These are phyloP conservation scores for Backusella circina DNA, from an alignment of 192 early-diverging fungal genomes.

Conservation along the genomic window DNA sequence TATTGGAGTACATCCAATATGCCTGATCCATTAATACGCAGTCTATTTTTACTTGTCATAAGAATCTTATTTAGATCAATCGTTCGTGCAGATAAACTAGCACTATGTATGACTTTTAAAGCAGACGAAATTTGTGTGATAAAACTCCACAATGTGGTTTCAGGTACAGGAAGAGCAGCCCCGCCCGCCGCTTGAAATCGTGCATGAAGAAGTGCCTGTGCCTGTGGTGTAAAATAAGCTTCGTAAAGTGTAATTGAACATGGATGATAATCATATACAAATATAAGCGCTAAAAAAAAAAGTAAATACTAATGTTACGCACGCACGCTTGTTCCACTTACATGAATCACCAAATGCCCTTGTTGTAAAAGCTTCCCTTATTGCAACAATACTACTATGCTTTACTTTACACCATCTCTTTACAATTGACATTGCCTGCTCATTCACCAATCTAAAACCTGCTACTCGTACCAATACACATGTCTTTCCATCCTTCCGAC, in stretches of 20 bases:
- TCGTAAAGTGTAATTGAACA: slow-evolving; percentile 67
- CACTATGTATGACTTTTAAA: slow-evolving; percentile 77
- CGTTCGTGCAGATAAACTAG: slow-evolving; percentile 73
- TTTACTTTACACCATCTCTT: slow-evolving; percentile 79
- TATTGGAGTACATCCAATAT: slow-evolving; percentile 70
- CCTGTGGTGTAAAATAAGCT: slow-evolving; percentile 60
- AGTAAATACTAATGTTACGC: neutral
- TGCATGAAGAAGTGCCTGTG: slow-evolving; percentile 39
- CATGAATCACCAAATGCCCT: slow-evolving; percentile 91
- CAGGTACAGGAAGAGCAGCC: slow-evolving; percentile 49
- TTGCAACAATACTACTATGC: slow-evolving; percentile 76
- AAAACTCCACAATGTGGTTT: slow-evolving; percentile 77
- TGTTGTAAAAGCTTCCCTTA: slow-evolving; percentile 95
- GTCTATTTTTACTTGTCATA: slow-evolving; percentile 79
- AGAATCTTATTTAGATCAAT: slow-evolving; percentile 84
- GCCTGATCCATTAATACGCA: slow-evolving; percentile 71
- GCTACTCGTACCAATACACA: slow-evolving; percentile 81
- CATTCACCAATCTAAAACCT: slow-evolving; percentile 73
- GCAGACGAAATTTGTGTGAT: slow-evolving; percentile 75
- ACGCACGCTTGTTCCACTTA: slow-evolving; percentile 31
- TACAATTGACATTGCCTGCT: slow-evolving; percentile 74
- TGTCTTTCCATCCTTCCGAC: slow-evolving; percentile 73
- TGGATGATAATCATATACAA: slow-evolving; percentile 95
- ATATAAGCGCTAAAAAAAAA: slow-evolving; percentile 67
- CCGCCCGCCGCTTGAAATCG: slow-evolving; percentile 30